phyloP scores from a whole-genome alignment of 140 eudicot species.

The Ambrosia hybrid region DNA sequence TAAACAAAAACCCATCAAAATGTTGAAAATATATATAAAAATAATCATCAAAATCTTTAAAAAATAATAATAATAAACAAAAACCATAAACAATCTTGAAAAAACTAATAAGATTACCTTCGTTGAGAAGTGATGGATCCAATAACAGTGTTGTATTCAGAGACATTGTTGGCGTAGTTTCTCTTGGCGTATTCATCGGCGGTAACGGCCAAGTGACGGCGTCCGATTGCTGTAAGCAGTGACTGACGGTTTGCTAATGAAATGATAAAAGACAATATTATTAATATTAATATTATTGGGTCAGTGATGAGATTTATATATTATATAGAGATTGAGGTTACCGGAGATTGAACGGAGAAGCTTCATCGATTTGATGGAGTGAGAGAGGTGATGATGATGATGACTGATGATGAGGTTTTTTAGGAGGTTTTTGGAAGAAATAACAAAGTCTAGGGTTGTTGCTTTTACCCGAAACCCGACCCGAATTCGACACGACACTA shows the following conservation, averaged over 20 bases:
- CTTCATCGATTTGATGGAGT: constrained; percentile 37
- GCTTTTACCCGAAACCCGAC: too few species aligned
- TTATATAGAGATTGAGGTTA: neutral
- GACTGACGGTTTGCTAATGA: constrained; percentile 43
- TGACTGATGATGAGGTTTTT: neutral
- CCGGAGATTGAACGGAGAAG: constrained; percentile 55
- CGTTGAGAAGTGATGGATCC: constrained; percentile 68
- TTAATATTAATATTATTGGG: neutral
- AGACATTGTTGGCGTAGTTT: constrained; percentile 80
- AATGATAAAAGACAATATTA: neutral
- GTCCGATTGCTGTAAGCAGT: constrained; percentile 52
- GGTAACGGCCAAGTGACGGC: constrained; percentile 55
- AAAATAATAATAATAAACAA: too few species aligned
- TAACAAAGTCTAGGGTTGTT: too few species aligned
- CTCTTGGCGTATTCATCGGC: constrained; percentile 62
- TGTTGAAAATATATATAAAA: too few species aligned
- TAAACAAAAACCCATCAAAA: too few species aligned
- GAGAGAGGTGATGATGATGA: too few species aligned
- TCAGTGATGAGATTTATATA: neutral
- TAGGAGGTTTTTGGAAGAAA: too few species aligned
- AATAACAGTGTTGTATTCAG: constrained; percentile 83
- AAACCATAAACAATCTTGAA: too few species aligned
- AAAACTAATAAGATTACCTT: constrained; percentile 33
- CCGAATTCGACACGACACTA: too few species aligned
- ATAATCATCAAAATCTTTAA: too few species aligned